Evolutionary conservation across 805 yeast species (phyloP), one percentile per base, ranked within the genome.

Genomic region (Saccharomycopsis amapae): DNA sequence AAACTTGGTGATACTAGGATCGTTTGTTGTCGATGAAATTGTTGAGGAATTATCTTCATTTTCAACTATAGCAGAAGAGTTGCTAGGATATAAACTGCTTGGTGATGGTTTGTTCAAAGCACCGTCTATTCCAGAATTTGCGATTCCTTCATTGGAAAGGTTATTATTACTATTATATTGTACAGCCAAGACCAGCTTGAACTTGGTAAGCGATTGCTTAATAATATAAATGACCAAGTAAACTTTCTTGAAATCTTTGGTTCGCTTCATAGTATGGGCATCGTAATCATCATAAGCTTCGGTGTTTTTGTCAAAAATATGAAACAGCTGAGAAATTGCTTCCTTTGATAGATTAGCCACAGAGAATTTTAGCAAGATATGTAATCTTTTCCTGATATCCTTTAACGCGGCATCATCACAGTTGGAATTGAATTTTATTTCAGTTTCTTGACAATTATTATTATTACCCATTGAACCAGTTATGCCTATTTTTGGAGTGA

Each of bases 171-270:
- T 34, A 5, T 34, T 18, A 18, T 17, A 26, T 7, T 26, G 30
- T 26, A 12, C 15, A 18, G 7, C 25, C 18, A 38, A 32, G 25
- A 19, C 31, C 5, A 7, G 4, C 34, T 39, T 49, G 37, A 49
- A 49, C 24, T 33, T 45, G 6, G 17, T n/a, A 17, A 45, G 19
- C 3, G 35, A 24, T 20, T 45, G 44, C 35, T 41, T 42, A 3
- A 49, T 26, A 12, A 49, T 25, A 33, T 49, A 40, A 39, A 49
- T 45, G 15, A 40, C 37, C 22, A 49, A 38, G 22, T 41, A 28
- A 2, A 42, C 40, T 35, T 36, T 43, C 18, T 39, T 42, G 32
- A 37, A 38, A 12, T 34, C 23, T 23, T 41, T 41, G 33, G 37
- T 19, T 17, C 38, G 30, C 9, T 31, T n/a, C 35, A 31, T 31